phyloP scores from a whole-genome alignment of 257 asterid species.

The Forsythia suspensa region DNA sequence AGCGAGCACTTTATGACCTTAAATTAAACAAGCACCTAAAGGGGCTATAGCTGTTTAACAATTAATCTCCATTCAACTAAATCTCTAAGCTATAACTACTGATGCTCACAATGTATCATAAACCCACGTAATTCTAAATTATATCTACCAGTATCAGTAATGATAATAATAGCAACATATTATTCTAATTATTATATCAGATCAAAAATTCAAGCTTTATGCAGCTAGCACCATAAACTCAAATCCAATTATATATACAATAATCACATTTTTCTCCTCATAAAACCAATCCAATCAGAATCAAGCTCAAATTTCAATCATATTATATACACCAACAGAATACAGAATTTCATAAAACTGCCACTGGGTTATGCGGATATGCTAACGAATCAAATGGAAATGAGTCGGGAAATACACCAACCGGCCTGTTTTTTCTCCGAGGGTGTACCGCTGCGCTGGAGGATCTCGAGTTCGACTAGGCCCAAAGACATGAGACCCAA shows the following conservation, averaged over 20 bases:
- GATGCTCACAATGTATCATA: background rate
- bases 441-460: constrained; percentile 85
- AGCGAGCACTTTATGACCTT: too few relatives aligned
- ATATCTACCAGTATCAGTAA: background rate
- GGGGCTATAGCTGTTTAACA: background rate
- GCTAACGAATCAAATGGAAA: background rate
- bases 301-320: background rate
- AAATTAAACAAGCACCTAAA: too few relatives aligned
- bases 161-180: background rate
- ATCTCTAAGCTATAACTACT: background rate
- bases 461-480: constrained; percentile 93
- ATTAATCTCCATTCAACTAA: constrained; percentile 7
- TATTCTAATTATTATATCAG: background rate
- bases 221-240: background rate
- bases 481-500: constrained; percentile 91
- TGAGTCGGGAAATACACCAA: background rate
- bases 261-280: constrained; percentile 1
- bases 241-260: constrained; percentile 16
- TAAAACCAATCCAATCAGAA: background rate
- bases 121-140: background rate
- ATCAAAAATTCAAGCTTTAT: background rate
- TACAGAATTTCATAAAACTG: background rate
- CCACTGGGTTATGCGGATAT: too few relatives aligned
- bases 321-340: background rate
- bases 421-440: constrained; percentile 86